Percentiles rank a stretch among this genome's conserved stretches.
These are phyloP conservation scores for Ascochyta lentis DNA, from an alignment of 2,329 filamentous ascomycete species.

Conservation along the genomic window DNA sequence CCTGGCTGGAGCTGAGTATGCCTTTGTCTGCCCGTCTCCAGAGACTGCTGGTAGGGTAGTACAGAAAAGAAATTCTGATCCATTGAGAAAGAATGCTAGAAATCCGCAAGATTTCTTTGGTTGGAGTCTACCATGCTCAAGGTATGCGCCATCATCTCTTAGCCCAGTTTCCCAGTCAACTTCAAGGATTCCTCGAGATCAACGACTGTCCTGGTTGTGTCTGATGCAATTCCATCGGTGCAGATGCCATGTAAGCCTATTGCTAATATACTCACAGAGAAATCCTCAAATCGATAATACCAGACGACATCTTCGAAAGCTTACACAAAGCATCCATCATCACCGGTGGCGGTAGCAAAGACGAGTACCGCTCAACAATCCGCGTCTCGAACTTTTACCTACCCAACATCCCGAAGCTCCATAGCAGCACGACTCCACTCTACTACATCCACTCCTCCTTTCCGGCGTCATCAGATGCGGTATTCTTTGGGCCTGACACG, in stretches of 20 bases:
- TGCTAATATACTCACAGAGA: conserved; percentile 15
- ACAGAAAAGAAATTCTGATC: conserved; percentile 19
- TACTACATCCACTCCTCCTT: conserved; percentile 36
- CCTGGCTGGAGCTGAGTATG: conserved; percentile 21
- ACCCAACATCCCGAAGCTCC: conserved; percentile 2
- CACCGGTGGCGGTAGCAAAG: neutral
- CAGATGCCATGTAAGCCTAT: too few relatives aligned
- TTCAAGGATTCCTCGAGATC: neutral
- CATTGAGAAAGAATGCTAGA: conserved; percentile 22
- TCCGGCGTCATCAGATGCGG: conserved; percentile 27
- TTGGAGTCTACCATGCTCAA: conserved; percentile 29
- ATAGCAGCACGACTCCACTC: conserved; percentile 6
- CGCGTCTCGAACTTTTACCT: conserved; percentile 35
- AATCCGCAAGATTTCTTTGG: conserved; percentile 32
- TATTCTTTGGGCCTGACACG: conserved; percentile 35
- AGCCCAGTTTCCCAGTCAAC: neutral
- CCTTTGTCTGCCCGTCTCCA: conserved; percentile 31
- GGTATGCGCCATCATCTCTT: conserved; percentile 11
- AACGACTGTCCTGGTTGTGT: too few relatives aligned
- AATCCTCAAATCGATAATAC: conserved; percentile 20
- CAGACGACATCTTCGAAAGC: conserved; percentile 19
- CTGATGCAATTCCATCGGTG: too few relatives aligned
- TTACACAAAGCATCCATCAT: conserved; percentile 19
- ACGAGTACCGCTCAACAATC: conserved; percentile 23
- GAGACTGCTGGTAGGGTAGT: conserved; percentile 30